Conservation (phyloP, 2,329 filamentous ascomycete species). For the Metarhizium humberi region DNA sequence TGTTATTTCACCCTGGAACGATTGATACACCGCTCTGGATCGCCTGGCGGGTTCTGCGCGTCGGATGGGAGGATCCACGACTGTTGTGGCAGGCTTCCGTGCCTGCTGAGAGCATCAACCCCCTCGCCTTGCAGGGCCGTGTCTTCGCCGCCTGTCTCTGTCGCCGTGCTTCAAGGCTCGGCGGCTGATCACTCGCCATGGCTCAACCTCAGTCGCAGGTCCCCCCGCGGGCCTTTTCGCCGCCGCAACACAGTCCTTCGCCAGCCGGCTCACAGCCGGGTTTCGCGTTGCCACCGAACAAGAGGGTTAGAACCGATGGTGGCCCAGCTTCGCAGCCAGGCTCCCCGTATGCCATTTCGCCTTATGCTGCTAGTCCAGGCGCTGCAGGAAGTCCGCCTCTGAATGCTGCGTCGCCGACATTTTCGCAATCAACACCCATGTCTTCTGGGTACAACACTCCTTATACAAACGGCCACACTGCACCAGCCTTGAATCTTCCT, state of each 20-base stretch:
- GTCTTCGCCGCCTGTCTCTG: constrained; percentile 3
- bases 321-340: constrained; percentile 58
- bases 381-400: constrained; percentile 30
- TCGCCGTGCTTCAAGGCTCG: constrained; percentile 4
- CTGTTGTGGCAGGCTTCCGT: constrained; percentile 38
- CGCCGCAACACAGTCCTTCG: constrained; percentile 52
- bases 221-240: constrained; percentile 50
- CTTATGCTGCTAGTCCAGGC: constrained; percentile 38
- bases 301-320: constrained; percentile 52
- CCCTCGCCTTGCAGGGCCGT: constrained; percentile 2
- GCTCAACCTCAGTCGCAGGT: constrained; percentile 48
- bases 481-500: constrained; percentile 25
- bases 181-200: constrained; percentile 28
- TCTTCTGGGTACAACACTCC: constrained; percentile 24
- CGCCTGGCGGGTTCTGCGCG: constrained; percentile 13
- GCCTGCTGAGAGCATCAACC: constrained; percentile 31
- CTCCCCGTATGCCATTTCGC: constrained; percentile 49
- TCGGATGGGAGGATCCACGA: constrained; percentile 38
- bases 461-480: constrained; percentile 29
- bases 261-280: constrained; percentile 45
- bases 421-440: constrained; percentile 22
- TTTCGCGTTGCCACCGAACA: constrained; percentile 56
- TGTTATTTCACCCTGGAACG: not conserved
- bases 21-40: not conserved
- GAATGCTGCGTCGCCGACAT: constrained; percentile 26